Base-by-base conservation (phyloP, 495 filamentous ascomycete genomes). In the Penicillium chermesinum region DNA sequence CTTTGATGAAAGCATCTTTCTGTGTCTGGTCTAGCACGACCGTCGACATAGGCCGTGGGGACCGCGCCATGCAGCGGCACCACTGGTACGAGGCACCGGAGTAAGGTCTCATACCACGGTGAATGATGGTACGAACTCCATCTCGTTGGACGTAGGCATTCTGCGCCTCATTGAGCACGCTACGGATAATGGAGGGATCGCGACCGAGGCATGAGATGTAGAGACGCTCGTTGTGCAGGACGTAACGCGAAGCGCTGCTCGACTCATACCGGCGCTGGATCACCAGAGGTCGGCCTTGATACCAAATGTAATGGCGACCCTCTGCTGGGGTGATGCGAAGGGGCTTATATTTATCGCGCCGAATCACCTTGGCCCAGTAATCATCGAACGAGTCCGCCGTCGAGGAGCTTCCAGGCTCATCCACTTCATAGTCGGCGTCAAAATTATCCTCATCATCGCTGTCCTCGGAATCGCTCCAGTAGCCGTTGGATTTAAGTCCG, bases 21-120 rank as follows among this genome's bases (percentile, higher is more conserved):
- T 88, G 80, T 25, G 71, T 61, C 18, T 78, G 73, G 49, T 95
- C 91, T 13, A 96, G 70, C 2, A 93, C 83, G 0, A 96, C 91
- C 0, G 91, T 95, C 2, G 79, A 77, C 70, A 96, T 81, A 2
- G 91, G 85, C 18, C 90, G 71, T 0, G 85, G 83, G 0, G 86
- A 80, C n/a, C 87, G 66, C 30, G 79, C 76, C 46, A 85, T 83
- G 17, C 84, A 83, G 48, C 79, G 75, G 18, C 70, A 57, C 88
- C 88, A 93, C 48, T 60, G 65, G 50, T 70, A 68, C 1, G 74
- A 59, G 1, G 62, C 62, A 2, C 68, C 59, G 12, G 38, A 35
- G 3, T 30, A 33, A 22, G 50, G 44, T 21, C 59, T 50, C 39
- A 65, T 58, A 8, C 77, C 82, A 15, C 83, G 79, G 51, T 86